These are phyloP conservation scores for Pythium plurisporium DNA, from an alignment of 352 stramenopile genomes.

Conservation along the genomic window DNA sequence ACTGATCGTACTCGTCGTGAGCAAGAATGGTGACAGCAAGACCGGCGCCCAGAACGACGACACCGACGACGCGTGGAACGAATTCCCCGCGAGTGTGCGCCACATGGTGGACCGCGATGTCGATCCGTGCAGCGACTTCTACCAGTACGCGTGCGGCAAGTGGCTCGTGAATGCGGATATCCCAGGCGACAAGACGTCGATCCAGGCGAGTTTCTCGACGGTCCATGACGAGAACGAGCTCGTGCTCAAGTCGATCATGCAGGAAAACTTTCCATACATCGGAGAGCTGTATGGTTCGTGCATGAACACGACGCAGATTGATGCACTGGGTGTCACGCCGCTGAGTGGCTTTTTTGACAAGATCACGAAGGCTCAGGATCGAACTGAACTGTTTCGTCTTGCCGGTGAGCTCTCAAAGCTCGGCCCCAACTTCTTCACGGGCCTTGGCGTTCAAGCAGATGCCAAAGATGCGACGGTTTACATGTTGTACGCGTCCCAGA, in stretches of 20 bases:
- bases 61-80: constrained; percentile 12
- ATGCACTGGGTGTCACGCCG: constrained; percentile 35
- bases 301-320: constrained; percentile 37
- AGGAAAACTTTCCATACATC: constrained; percentile 32
- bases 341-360: constrained; percentile 28
- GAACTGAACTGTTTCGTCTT: constrained; percentile 42
- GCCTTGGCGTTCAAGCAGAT: constrained; percentile 64
- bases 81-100: constrained; percentile 20
- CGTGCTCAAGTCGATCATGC: constrained; percentile 32
- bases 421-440: constrained; percentile 79
- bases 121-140: constrained; percentile 37
- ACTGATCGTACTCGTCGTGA: constrained; percentile 18
- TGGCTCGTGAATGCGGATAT: constrained; percentile 33
- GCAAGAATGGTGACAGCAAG: constrained; percentile 2
- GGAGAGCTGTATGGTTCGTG: constrained; percentile 37
- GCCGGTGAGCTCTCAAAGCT: constrained; percentile 47
- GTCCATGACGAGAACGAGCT: constrained; percentile 34
- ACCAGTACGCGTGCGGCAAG: constrained; percentile 35
- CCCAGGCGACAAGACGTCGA: constrained; percentile 20
- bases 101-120: constrained; percentile 28
- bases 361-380: constrained; percentile 33
- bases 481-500: constrained; percentile 79
- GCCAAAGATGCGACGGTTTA: constrained; percentile 81
- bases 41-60: constrained; percentile 3
- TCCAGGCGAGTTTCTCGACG: constrained; percentile 26